These are phyloP conservation scores for Phycomyces nitens DNA, from an alignment of 192 early-diverging fungal genomes.

Conservation along the genomic window DNA sequence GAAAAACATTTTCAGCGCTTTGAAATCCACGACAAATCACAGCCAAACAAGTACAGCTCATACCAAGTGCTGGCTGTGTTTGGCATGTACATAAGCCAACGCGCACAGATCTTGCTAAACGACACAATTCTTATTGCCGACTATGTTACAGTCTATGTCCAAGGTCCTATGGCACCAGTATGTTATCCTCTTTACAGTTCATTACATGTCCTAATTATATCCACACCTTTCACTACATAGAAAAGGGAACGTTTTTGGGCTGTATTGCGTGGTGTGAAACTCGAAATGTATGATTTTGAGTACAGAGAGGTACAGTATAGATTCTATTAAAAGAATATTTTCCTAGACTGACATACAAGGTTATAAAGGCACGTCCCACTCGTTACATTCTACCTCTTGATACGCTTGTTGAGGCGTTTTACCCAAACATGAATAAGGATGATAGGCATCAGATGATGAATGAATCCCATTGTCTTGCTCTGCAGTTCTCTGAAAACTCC, in stretches of 20 bases:
- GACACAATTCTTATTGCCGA: conserved; percentile 20
- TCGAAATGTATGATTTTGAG: conserved; percentile 37
- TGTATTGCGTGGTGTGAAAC: conserved; percentile 23
- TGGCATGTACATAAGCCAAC: conserved; percentile 24
- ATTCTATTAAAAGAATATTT: background rate
- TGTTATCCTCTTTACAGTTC: conserved; percentile 3
- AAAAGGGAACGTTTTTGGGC: conserved; percentile 32
- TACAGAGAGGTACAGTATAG: conserved; percentile 27
- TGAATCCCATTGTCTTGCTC: conserved; percentile 16
- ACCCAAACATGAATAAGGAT: conserved; percentile 20
- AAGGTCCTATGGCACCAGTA: conserved; percentile 27
- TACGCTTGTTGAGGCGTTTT: conserved; percentile 15
- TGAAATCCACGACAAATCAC: conserved; percentile 7
- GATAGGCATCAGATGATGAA: conserved; percentile 17
- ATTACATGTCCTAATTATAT: background rate
- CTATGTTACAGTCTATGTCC: conserved; percentile 30
- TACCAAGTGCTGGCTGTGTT: conserved; percentile 29
- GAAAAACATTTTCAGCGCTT: conserved; percentile 18
- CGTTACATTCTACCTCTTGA: conserved; percentile 27
- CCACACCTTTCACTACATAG: conserved; percentile 3
- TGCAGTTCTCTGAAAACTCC: conserved; percentile 25
- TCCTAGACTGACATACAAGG: background rate
- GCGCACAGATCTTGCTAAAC: conserved; percentile 19
- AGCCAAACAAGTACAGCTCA: conserved; percentile 2
- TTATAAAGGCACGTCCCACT: conserved; percentile 21